Conservation (phyloP, 345 rosid species). For the Eucalyptus decipiens region DNA sequence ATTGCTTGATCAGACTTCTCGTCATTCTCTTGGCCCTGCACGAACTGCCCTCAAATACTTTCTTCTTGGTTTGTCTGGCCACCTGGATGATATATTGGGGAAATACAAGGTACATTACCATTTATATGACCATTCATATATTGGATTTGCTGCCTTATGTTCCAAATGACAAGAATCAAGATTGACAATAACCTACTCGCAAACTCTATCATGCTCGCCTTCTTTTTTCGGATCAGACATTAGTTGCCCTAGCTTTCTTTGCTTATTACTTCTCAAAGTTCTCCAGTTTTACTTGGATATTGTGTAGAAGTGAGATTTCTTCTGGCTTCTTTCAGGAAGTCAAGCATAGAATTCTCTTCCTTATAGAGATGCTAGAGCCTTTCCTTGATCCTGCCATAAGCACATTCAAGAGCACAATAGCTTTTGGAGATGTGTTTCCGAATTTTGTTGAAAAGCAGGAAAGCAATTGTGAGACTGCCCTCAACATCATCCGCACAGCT, state of each 20-base stretch:
- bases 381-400: slow-evolving; percentile 62
- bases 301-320: neutral
- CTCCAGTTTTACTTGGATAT: neutral
- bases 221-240: neutral
- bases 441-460: slow-evolving; percentile 45
- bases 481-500: slow-evolving; percentile 61
- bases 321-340: slow-evolving; percentile 42
- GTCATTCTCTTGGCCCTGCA: slow-evolving; percentile 33
- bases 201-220: neutral
- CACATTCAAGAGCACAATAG: slow-evolving; percentile 35
- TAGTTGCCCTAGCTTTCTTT: neutral
- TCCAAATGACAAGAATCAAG: neutral
- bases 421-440: slow-evolving; percentile 46
- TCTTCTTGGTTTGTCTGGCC: slow-evolving; percentile 72
- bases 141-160: neutral
- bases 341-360: slow-evolving; percentile 72
- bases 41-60: slow-evolving; percentile 69
- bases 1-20: slow-evolving; percentile 31
- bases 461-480: slow-evolving; percentile 39
- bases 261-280: neutral
- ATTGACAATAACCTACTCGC: neutral
- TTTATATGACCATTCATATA: neutral
- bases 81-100: slow-evolving; percentile 66
- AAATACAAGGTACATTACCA: slow-evolving; percentile 53
- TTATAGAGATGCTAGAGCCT: slow-evolving; percentile 79